Evolutionary conservation across 169 alveolate genomes (phyloP).

Genomic region (Cryptosporidium tyzzeri): DNA sequence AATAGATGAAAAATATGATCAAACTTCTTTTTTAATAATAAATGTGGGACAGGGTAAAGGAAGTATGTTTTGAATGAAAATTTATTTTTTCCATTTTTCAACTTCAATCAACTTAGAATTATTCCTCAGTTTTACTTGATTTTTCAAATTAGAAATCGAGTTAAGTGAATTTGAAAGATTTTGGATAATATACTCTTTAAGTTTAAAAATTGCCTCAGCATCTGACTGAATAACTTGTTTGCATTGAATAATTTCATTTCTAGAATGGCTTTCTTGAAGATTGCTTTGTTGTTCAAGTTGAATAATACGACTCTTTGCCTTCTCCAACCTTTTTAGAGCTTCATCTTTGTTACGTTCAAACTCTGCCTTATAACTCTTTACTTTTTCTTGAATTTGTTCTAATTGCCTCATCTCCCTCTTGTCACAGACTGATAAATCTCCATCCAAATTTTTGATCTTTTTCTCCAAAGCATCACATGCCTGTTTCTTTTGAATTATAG

Average conservation of each 20-base stretch:
- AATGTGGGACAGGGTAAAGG: background rate
- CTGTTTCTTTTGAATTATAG: slow-evolving; percentile 66
- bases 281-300: slow-evolving; percentile 58
- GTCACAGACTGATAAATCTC: slow-evolving; percentile 62
- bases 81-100: slow-evolving; percentile 23
- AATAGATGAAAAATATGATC: background rate
- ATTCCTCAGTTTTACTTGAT: slow-evolving; percentile 32
- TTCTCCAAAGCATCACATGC: slow-evolving; percentile 75
- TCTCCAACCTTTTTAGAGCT: slow-evolving; percentile 64
- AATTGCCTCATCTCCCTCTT: slow-evolving; percentile 72
- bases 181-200: slow-evolving; percentile 21
- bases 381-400: slow-evolving; percentile 73
- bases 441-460: slow-evolving; percentile 65
- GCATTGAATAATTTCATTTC: slow-evolving; percentile 51
- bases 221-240: slow-evolving; percentile 74
- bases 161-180: slow-evolving; percentile 20
- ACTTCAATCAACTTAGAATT: slow-evolving; percentile 44
- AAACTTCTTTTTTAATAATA: background rate
- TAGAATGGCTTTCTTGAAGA: slow-evolving; percentile 36
- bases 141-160: slow-evolving; percentile 37
- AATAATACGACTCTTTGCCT: slow-evolving; percentile 45
- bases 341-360: slow-evolving; percentile 62
- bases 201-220: slow-evolving; percentile 41
- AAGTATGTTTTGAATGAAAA: background rate
- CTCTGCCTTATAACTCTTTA: slow-evolving; percentile 45